Evolutionary conservation across 106 monocot genomes (phyloP).

Genomic region (Apostasia ramifera): DNA sequence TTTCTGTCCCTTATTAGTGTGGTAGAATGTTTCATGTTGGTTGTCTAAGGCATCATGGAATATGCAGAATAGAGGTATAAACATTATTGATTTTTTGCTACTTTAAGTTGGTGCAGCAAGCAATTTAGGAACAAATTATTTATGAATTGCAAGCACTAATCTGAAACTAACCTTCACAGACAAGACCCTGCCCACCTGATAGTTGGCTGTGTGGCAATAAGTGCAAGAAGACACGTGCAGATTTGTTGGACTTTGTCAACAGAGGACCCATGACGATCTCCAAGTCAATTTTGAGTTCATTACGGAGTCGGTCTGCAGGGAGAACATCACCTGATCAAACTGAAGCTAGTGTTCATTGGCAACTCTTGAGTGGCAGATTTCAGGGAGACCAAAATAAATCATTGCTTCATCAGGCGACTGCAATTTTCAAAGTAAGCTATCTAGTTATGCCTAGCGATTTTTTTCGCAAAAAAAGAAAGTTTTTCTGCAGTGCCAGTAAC

Average conservation of each 20-base stretch:
- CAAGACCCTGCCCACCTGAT: neutral
- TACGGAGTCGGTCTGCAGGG: neutral
- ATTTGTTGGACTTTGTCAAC: neutral
- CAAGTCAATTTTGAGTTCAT: neutral
- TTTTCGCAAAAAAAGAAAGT: too few species aligned
- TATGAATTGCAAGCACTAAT: neutral
- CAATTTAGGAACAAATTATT: neutral
- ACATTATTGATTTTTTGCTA: neutral
- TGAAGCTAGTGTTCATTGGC: neutral
- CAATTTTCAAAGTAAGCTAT: slow-evolving; percentile 3
- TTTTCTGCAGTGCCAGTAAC: too few species aligned
- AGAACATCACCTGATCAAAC: neutral
- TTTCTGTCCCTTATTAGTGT: neutral
- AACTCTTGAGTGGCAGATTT: slow-evolving; percentile 6
- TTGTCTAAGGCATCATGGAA: slow-evolving; percentile 4
- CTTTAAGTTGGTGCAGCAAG: neutral
- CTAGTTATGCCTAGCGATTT: neutral
- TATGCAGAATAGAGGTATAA: neutral
- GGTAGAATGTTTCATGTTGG: slow-evolving; percentile 9
- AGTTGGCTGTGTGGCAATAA: neutral
- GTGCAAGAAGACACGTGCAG: neutral
- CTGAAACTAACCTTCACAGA: neutral
- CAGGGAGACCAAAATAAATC: neutral
- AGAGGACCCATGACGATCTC: neutral
- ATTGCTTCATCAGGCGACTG: neutral